Base-by-base conservation (phyloP, 768 basidiomycete species). In the Pholiota conissans region DNA sequence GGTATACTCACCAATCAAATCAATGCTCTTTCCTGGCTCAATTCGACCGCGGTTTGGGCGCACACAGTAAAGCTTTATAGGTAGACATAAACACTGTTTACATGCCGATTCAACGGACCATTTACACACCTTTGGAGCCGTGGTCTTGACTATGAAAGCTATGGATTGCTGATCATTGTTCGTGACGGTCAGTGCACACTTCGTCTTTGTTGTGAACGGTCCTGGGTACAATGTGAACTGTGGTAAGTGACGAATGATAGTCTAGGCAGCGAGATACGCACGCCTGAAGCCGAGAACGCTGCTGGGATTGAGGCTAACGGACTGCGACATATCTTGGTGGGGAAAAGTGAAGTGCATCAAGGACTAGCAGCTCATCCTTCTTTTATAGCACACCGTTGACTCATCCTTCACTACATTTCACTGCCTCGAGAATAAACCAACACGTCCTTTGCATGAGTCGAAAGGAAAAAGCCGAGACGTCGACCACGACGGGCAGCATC, bases 101-200 rank as follows among this genome's bases (percentile, higher is more conserved):
- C n/a, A n/a, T n/a, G n/a, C n/a, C n/a, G n/a, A n/a, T n/a, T n/a
- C n/a, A n/a, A 13, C 26, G 1, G 7, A 6, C 9, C 20, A 5
- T 14, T n/a, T 5, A 47, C 69, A 63, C 55, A 93, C 95, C 85
- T 97, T 98, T 2, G 97, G 97, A 13, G 96, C 95, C 1, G 97
- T 98, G 11, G 97, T 98, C 80, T 99, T 98, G 77, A 99, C 96
- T 74, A 98, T 99, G 90, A 98, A 98, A 18, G 94, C 95, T 63
- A 98, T 84, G 16, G 96, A 93, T 59, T 86, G 83, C 42, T 82
- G 71, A 80, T 98, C 92, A 71, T 87, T 82, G 77, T 99, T 99
- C 56, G 88, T 80, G 68, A 99, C 89, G 40, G 84, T 78, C 46
- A 99, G 78, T 14, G 86, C 83, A 62, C 90, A 89, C 76, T 93